Conservation (phyloP, 805 yeast species). For the Kuraishia capsulata region DNA sequence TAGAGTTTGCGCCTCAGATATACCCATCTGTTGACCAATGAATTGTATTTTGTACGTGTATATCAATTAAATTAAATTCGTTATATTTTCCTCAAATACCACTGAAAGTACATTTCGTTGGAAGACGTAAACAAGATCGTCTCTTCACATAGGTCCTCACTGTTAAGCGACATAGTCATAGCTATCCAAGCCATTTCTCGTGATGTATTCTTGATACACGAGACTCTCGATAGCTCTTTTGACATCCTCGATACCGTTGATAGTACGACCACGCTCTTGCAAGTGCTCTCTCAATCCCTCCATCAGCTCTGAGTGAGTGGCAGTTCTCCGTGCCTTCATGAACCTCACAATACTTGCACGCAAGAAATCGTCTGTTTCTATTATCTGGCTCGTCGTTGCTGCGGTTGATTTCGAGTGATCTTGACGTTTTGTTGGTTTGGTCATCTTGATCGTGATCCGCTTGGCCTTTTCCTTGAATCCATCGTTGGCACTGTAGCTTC, state of each 20-base stretch:
- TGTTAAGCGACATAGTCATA: neutral
- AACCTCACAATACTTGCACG: neutral
- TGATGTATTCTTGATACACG: neutral
- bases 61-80: no score
- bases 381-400: no score
- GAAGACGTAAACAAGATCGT: neutral
- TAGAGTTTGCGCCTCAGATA: neutral
- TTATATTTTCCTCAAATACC: neutral
- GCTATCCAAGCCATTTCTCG: neutral
- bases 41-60: no score
- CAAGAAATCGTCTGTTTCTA: neutral
- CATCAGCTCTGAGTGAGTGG: neutral
- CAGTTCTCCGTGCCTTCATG: neutral
- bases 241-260: neutral
- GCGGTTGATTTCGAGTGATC: neutral
- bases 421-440: neutral
- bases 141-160: neutral
- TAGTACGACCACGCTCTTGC: neutral
- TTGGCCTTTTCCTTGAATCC: constrained; percentile 1
- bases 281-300: neutral
- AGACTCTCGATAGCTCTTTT: constrained; percentile 1
- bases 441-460: neutral
- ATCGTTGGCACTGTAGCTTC: neutral
- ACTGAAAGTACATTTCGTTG: neutral
- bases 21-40: neutral